These are phyloP conservation scores for Boletus bicolor DNA, from an alignment of 768 basidiomycete genomes.

Conservation along the genomic window DNA sequence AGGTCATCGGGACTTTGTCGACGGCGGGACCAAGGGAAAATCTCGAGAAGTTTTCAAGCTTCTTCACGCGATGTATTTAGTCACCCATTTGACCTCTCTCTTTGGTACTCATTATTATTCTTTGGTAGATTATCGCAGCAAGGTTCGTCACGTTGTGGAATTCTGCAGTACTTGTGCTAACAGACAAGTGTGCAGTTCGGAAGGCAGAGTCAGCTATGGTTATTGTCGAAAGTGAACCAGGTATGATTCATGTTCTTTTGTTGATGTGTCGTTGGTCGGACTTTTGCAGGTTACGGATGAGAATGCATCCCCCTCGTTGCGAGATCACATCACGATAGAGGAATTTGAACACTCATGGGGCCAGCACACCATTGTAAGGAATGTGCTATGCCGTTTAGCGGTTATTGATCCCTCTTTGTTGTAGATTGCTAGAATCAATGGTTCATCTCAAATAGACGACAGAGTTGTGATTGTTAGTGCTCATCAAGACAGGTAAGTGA, in stretches of 20 bases:
- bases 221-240: conserved; percentile 62
- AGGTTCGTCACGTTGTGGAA: conserved; percentile 41
- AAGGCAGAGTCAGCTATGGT: conserved; percentile 73
- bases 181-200: conserved; percentile 51
- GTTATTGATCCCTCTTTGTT: background rate
- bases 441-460: conserved; percentile 59
- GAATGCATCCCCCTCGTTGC: conserved; percentile 56
- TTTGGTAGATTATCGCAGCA: conserved; percentile 66
- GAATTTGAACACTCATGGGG: conserved; percentile 84
- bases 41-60: conserved; percentile 64
- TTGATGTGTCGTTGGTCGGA: conserved; percentile 1
- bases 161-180: conserved; percentile 13
- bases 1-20: conserved; percentile 65
- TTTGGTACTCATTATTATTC: conserved; percentile 8
- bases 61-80: conserved; percentile 66
- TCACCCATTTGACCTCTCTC: background rate
- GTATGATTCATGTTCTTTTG: conserved; percentile 32
- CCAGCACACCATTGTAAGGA: conserved; percentile 71
- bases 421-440: conserved; percentile 75
- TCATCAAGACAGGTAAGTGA: conserved; percentile 72
- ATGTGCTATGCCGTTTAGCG: background rate
- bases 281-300: conserved; percentile 56
- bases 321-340: conserved; percentile 53
- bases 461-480: conserved; percentile 69
- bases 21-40: conserved; percentile 62